These are phyloP conservation scores for Nicotiana otophora DNA, from an alignment of 257 asterid species.

Conservation along the genomic window DNA sequence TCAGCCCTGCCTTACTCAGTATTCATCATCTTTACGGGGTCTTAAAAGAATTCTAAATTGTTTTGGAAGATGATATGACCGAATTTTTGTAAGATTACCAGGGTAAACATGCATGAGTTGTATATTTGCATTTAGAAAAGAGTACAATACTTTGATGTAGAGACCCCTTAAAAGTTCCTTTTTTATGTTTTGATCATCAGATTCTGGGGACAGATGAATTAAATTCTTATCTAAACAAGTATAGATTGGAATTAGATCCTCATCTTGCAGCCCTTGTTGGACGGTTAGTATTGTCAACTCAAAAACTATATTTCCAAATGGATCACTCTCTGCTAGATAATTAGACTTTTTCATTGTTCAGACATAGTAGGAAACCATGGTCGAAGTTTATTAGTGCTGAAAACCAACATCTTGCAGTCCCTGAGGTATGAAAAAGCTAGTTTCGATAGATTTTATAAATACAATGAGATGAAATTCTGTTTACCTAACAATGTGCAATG, in stretches of 20 bases:
- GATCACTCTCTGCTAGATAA: neutral
- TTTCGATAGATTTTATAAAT: neutral
- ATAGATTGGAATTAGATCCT: conserved; percentile 59
- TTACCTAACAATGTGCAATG: neutral
- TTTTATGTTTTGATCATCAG: conserved; percentile 26
- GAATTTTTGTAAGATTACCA: neutral
- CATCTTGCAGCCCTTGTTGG: conserved; percentile 78
- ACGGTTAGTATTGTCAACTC: conserved; percentile 34
- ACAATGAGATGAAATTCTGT: neutral
- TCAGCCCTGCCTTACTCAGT: neutral
- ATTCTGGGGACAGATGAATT: conserved; percentile 74
- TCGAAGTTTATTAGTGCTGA: conserved; percentile 31
- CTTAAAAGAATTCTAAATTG: neutral
- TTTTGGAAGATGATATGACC: neutral
- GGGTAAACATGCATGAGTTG: neutral
- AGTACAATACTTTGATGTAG: too few species aligned
- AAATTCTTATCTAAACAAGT: conserved; percentile 58
- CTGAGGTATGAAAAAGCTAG: conserved; percentile 52
- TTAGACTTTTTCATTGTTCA: conserved; percentile 13
- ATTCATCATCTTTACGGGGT: neutral
- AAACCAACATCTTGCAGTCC: conserved; percentile 54
- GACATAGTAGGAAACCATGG: conserved; percentile 35
- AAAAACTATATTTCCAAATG: neutral
- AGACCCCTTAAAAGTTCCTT: too few species aligned
- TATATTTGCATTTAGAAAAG: neutral